Conservation (phyloP, 2,329 filamentous ascomycete species). For the Fusarium humuli region DNA sequence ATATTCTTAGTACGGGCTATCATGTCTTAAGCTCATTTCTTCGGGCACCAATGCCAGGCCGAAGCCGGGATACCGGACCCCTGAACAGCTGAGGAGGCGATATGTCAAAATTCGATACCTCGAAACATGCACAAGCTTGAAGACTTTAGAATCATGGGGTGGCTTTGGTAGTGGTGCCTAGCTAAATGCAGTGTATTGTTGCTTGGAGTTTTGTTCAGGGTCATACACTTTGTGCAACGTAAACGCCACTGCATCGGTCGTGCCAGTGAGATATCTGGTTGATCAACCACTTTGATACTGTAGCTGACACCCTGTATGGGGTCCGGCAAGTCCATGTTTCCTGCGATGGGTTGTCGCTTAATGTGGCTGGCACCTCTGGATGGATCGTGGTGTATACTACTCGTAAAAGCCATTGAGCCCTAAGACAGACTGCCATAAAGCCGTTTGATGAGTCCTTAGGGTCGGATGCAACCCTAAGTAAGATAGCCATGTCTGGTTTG, state of each 20-base stretch:
- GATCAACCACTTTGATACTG: not conserved
- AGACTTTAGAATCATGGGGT: not conserved
- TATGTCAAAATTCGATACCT: constrained; percentile 13
- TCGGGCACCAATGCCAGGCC: constrained; percentile 27
- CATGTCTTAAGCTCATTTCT: constrained; percentile 23
- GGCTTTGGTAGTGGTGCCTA: not conserved
- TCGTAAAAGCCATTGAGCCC: constrained; percentile 3
- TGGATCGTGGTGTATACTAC: not conserved
- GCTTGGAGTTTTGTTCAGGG: constrained; percentile 4
- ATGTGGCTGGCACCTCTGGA: constrained; percentile 1
- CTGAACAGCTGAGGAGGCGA: constrained; percentile 28
- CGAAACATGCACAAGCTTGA: not conserved
- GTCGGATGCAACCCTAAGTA: constrained; percentile 1
- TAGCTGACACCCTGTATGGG: not conserved
- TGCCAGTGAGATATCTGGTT: not conserved
- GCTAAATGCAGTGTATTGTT: constrained; percentile 10
- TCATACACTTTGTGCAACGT: constrained; percentile 2
- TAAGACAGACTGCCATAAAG: not conserved
- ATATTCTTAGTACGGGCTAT: constrained; percentile 13
- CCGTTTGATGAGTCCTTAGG: not conserved
- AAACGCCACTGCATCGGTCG: constrained; percentile 5
- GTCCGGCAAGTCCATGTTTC: not conserved
- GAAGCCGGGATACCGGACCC: constrained; percentile 26
- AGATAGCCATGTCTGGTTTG: not conserved
- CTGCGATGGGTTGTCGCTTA: constrained; percentile 4